Evolutionary conservation across 1,139 yeast genomes (phyloP).

Genomic region (Kodamaea suecica): DNA sequence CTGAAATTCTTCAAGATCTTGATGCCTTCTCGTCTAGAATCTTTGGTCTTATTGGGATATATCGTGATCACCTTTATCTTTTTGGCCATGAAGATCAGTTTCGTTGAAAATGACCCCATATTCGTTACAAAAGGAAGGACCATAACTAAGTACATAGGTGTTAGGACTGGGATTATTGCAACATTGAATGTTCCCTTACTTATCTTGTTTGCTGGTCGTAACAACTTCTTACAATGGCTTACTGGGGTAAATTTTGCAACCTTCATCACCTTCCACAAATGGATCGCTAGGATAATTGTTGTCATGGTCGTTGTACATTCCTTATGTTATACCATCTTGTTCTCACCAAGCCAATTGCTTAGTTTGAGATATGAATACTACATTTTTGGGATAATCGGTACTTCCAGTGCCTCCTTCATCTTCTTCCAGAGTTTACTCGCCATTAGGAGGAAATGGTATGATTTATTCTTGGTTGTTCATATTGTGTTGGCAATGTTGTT

Average conservation of each 20-base stretch:
- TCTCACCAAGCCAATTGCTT: slow-evolving; percentile 2
- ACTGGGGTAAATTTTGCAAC: slow-evolving; percentile 38
- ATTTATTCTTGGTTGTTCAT: slow-evolving; percentile 39
- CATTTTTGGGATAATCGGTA: slow-evolving; percentile 31
- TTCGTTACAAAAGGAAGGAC: slow-evolving; percentile 18
- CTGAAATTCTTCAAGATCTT: slow-evolving; percentile 9
- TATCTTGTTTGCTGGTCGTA: slow-evolving; percentile 42
- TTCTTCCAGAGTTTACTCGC: slow-evolving; percentile 34
- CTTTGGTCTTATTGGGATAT: slow-evolving; percentile 19
- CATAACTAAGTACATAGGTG: slow-evolving; percentile 27
- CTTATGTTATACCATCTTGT: slow-evolving; percentile 31
- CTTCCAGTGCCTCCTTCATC: slow-evolving; percentile 33
- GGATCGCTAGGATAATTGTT: slow-evolving; percentile 35
- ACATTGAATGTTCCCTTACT: slow-evolving; percentile 32
- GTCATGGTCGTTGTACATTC: slow-evolving; percentile 33
- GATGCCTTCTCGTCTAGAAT: slow-evolving; percentile 16
- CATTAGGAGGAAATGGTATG: slow-evolving; percentile 44
- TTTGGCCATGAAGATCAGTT: slow-evolving; percentile 19
- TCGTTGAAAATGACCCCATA: slow-evolving; percentile 24
- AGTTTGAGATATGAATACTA: slow-evolving; percentile 20
- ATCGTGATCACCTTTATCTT: slow-evolving; percentile 6
- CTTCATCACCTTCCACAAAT: slow-evolving; percentile 36
- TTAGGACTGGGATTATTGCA: slow-evolving; percentile 34
- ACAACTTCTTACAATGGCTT: slow-evolving; percentile 41
- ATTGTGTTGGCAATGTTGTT: slow-evolving; percentile 40